phyloP scores from a whole-genome alignment of 495 filamentous ascomycete genomes.

The Hyaloscypha variabilis region DNA sequence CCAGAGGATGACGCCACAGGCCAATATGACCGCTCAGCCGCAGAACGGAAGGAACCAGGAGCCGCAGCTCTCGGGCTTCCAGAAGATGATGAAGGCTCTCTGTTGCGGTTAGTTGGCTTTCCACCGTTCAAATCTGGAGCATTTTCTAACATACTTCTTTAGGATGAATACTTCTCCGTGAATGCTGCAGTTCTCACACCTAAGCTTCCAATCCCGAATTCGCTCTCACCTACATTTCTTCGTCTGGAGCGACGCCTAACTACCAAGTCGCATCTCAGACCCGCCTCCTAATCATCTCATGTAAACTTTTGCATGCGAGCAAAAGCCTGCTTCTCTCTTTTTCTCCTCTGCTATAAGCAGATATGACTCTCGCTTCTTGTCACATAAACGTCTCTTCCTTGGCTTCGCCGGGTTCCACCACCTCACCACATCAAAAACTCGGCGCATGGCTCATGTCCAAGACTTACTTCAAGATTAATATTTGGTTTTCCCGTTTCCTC shows the following conservation, averaged over 20 bases:
- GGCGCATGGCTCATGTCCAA: conserved; percentile 29
- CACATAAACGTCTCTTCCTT: conserved; percentile 27
- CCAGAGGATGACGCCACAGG: conserved; percentile 63
- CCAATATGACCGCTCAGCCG: conserved; percentile 53
- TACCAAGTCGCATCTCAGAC: conserved; percentile 16
- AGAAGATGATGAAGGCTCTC: conserved; percentile 80
- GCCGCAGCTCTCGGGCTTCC: conserved; percentile 56
- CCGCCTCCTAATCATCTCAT: conserved; percentile 23
- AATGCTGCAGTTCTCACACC: background rate
- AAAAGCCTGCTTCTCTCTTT: conserved; percentile 20
- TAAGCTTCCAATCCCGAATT: background rate
- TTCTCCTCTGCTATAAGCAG: conserved; percentile 31
- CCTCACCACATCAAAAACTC: conserved; percentile 15
- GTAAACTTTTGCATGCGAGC: conserved; percentile 9
- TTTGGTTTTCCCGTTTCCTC: conserved; percentile 26
- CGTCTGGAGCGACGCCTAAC: conserved; percentile 13
- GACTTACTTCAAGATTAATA: conserved; percentile 34
- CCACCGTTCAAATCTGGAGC: background rate
- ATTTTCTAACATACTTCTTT: conserved; percentile 8
- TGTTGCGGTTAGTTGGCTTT: conserved; percentile 81
- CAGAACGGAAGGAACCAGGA: conserved; percentile 46
- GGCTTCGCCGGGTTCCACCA: conserved; percentile 8
- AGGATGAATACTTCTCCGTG: conserved; percentile 29
- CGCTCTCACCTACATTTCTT: conserved; percentile 4
- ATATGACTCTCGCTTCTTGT: conserved; percentile 33